Conservation (phyloP, 768 basidiomycete species). For the Pholiota microspora region DNA sequence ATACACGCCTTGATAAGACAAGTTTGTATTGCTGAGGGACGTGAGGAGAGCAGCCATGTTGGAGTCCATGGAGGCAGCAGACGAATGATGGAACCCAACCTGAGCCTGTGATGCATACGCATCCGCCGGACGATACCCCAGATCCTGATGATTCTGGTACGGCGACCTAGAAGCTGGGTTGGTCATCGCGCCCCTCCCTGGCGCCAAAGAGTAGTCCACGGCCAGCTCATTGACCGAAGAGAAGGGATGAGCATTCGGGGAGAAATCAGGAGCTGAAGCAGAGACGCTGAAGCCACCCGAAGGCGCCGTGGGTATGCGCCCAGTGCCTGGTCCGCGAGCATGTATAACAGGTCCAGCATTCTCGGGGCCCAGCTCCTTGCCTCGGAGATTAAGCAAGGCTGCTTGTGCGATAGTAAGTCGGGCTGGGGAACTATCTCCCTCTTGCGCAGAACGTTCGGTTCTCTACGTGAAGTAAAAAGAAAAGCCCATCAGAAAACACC, state of each 20-base stretch:
- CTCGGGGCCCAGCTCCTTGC: slow-evolving; percentile 47
- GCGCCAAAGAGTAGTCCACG: slow-evolving; percentile 40
- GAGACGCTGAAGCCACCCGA: slow-evolving; percentile 17
- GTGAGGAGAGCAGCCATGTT: slow-evolving; percentile 38
- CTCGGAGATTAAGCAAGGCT: slow-evolving; percentile 70
- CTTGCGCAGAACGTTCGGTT: slow-evolving; percentile 55
- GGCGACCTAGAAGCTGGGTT: slow-evolving; percentile 15
- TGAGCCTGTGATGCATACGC: slow-evolving; percentile 17
- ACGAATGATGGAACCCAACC: slow-evolving; percentile 9
- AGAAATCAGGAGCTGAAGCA: slow-evolving; percentile 22
- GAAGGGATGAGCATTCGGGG: slow-evolving; percentile 21
- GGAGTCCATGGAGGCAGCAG: slow-evolving; percentile 27
- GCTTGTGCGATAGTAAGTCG: slow-evolving; percentile 78
- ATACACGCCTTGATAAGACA: slow-evolving; percentile 19
- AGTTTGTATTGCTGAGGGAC: slow-evolving; percentile 26
- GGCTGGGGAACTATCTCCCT: slow-evolving; percentile 60
- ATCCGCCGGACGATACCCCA: slow-evolving; percentile 1
- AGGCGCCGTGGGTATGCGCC: slow-evolving; percentile 11
- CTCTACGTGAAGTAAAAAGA: slow-evolving; percentile 38
- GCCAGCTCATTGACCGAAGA: slow-evolving; percentile 20
- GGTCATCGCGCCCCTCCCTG: slow-evolving; percentile 16
- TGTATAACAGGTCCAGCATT: slow-evolving; percentile 20
- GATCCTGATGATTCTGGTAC: slow-evolving; percentile 11
- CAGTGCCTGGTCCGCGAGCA: slow-evolving; percentile 14
- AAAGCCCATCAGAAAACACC: slow-evolving; percentile 1